Evolutionary conservation across 164 flowering plant species (phyloP).

Genomic region (Vitis amurensis): DNA sequence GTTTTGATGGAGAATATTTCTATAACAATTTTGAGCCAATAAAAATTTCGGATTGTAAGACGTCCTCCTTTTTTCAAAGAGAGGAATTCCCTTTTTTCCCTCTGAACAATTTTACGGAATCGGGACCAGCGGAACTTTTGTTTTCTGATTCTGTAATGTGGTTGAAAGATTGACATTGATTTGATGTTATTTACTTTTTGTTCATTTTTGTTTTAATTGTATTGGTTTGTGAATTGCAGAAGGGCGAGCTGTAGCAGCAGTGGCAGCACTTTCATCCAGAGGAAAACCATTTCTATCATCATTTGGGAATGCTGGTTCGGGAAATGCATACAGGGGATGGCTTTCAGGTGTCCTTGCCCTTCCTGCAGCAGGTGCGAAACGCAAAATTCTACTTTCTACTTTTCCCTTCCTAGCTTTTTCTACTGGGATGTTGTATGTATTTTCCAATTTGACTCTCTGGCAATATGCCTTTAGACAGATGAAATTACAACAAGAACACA

Average conservation of each 20-base stretch:
- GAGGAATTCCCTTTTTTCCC: no score
- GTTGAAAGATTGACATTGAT: no score
- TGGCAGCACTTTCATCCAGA: slow-evolving; percentile 53
- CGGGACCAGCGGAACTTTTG: no score
- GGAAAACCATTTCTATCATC: slow-evolving; percentile 56
- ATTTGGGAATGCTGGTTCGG: slow-evolving; percentile 39
- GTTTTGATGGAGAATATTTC: neutral
- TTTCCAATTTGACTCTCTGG: no score
- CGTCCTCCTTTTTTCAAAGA: no score
- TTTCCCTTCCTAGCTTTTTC: neutral
- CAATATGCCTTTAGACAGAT: no score
- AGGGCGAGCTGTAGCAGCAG: slow-evolving; percentile 76
- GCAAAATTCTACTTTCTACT: neutral
- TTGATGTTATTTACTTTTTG: no score
- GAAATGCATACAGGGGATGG: slow-evolving; percentile 60
- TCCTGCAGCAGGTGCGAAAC: slow-evolving; percentile 81
- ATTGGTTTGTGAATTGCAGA: slow-evolving; percentile 32
- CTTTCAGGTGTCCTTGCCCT: slow-evolving; percentile 67
- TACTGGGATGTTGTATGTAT: neutral
- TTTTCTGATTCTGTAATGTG: no score
- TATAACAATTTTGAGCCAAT: neutral
- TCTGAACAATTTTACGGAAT: neutral
- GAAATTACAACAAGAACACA: no score
- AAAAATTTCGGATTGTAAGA: neutral
- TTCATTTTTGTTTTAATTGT: no score